Percentiles rank a stretch among this genome's conserved stretches.
Evolutionary conservation across 2,329 filamentous ascomycete genomes (phyloP).

Genomic region (Aspergillus sp.): DNA sequence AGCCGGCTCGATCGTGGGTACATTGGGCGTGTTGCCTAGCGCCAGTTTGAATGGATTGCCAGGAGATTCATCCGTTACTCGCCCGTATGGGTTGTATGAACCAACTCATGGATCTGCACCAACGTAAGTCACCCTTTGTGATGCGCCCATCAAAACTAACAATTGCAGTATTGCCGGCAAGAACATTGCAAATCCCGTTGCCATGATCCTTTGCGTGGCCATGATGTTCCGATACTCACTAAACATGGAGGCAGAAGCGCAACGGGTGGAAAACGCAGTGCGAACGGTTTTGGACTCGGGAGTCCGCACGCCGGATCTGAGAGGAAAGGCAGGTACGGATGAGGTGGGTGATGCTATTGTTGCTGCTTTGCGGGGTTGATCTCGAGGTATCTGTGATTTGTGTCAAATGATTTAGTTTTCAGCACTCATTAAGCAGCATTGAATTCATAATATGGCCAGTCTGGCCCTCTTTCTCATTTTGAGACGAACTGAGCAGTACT

Average conservation of each 20-base stretch:
- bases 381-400: neutral
- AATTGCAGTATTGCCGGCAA: constrained; percentile 71
- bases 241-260: constrained; percentile 67
- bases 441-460: no score
- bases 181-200: constrained; percentile 82
- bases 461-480: no score
- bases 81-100: constrained; percentile 86
- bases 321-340: constrained; percentile 64
- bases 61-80: constrained; percentile 61
- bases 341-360: constrained; percentile 75
- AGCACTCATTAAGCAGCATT: no score
- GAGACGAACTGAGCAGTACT: no score
- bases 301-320: constrained; percentile 73
- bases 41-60: constrained; percentile 79
- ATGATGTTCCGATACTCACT: constrained; percentile 94
- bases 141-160: neutral
- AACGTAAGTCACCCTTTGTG: constrained; percentile 19
- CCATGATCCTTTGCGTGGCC: constrained; percentile 80
- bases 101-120: constrained; percentile 69
- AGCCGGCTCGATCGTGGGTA: constrained; percentile 83
- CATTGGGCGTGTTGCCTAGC: constrained; percentile 77
- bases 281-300: constrained; percentile 69
- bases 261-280: constrained; percentile 74
- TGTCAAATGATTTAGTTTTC: no score
- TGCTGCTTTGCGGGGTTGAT: constrained; percentile 54